Evolutionary conservation across 306 rosid genomes (phyloP).

Genomic region (Aeschynomene evenia): DNA sequence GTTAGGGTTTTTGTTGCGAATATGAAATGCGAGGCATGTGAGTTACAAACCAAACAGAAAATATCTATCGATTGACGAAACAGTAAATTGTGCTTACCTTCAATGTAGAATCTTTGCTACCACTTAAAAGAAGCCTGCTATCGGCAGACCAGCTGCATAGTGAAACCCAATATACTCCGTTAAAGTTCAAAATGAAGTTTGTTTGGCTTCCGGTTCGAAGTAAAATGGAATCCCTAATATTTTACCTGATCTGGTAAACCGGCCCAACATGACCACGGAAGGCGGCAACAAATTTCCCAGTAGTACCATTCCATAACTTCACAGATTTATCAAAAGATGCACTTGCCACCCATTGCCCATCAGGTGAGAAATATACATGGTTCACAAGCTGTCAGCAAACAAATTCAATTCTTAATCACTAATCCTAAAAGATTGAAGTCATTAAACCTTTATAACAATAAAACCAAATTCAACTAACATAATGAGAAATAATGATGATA

Average conservation of each 20-base stretch:
- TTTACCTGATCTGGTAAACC: slow-evolving; percentile 89
- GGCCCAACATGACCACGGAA: slow-evolving; percentile 92
- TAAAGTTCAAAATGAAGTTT: slow-evolving; percentile 24
- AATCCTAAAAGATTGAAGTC: slow-evolving; percentile 16
- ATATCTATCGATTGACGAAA: neutral
- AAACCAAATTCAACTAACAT: slow-evolving; percentile 14
- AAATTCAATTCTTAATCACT: slow-evolving; percentile 17
- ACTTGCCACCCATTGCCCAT: slow-evolving; percentile 98
- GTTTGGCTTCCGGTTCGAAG: slow-evolving; percentile 1
- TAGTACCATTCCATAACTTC: slow-evolving; percentile 81
- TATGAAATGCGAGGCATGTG: neutral
- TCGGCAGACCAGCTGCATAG: slow-evolving; percentile 92
- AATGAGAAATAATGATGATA: neutral
- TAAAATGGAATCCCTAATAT: neutral
- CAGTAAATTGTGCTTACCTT: slow-evolving; percentile 52
- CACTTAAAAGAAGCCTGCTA: slow-evolving; percentile 88
- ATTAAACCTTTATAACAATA: neutral
- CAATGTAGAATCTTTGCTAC: slow-evolving; percentile 91
- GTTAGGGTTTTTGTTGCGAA: slow-evolving; percentile 5
- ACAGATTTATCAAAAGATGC: slow-evolving; percentile 96
- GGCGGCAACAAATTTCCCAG: slow-evolving; percentile 79
- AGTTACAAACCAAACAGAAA: slow-evolving; percentile 5
- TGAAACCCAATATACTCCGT: slow-evolving; percentile 26
- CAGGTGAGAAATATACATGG: slow-evolving; percentile 93
- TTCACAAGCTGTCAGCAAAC: slow-evolving; percentile 70